Evolutionary conservation across 441 rosid genomes (phyloP).

Genomic region (Pelargonium fulgidum): DNA sequence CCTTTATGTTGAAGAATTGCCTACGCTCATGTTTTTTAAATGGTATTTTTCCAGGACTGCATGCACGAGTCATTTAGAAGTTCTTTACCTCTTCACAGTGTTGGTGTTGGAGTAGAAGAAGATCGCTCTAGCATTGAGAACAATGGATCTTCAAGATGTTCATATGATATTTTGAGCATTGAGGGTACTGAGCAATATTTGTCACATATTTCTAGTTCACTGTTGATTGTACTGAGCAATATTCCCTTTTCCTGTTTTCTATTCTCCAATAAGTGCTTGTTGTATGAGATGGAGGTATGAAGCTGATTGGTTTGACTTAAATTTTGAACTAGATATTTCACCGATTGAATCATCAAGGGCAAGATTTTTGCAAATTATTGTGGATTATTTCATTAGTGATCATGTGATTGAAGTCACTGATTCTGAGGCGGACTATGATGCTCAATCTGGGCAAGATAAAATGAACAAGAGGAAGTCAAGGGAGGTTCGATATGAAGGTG

Average conservation of each 20-base stretch:
- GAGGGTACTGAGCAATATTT: conserved; percentile 39
- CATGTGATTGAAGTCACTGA: conserved; percentile 57
- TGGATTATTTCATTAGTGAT: conserved; percentile 62
- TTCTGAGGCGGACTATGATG: conserved; percentile 39
- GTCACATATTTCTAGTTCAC: neutral
- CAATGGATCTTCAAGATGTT: conserved; percentile 36
- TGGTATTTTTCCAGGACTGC: conserved; percentile 41
- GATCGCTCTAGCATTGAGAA: conserved; percentile 58
- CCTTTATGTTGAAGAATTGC: neutral
- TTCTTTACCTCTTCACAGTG: conserved; percentile 55
- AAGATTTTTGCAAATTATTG: conserved; percentile 66
- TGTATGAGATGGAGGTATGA: neutral
- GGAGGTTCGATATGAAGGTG: conserved; percentile 73
- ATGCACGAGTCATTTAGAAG: conserved; percentile 62
- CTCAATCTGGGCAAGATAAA: conserved; percentile 45
- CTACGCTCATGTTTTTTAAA: too few species aligned
- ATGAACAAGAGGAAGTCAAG: conserved; percentile 64
- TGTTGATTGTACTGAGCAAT: neutral
- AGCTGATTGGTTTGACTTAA: conserved; percentile 14
- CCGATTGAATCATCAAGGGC: conserved; percentile 85
- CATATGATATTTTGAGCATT: conserved; percentile 45
- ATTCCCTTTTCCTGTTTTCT: neutral
- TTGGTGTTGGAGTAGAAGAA: conserved; percentile 44
- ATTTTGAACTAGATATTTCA: conserved; percentile 51
- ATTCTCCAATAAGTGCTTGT: neutral